phyloP scores from a whole-genome alignment of 306 rosid genomes.

The Pterocarpus macrocarpus region DNA sequence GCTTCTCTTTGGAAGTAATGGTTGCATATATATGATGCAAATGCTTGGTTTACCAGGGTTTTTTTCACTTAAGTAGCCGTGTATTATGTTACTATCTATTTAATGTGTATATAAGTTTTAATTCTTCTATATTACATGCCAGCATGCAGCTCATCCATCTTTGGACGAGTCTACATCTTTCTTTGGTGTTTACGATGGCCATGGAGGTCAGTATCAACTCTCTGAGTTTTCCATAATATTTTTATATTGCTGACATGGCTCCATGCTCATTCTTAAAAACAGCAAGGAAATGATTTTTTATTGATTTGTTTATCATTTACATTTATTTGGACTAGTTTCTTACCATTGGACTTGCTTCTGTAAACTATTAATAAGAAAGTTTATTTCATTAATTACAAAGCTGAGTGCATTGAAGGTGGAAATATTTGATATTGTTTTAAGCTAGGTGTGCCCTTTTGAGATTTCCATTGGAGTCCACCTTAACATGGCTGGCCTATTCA shows the following conservation, averaged over 20 bases:
- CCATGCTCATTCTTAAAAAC: conserved; percentile 27
- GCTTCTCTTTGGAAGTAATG: conserved; percentile 39
- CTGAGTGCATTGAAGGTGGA: neutral
- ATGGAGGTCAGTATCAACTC: conserved; percentile 76
- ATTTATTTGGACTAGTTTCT: conserved; percentile 25
- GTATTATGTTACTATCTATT: conserved; percentile 17
- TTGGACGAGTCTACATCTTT: conserved; percentile 87
- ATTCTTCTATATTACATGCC: conserved; percentile 50
- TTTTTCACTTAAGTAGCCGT: conserved; percentile 24
- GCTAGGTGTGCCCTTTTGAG: conserved; percentile 20
- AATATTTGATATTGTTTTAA: conserved; percentile 32
- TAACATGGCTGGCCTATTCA: conserved; percentile 6
- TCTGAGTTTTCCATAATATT: neutral
- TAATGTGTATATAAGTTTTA: conserved; percentile 12
- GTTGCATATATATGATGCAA: conserved; percentile 1
- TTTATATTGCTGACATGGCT: neutral
- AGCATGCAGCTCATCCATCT: conserved; percentile 91
- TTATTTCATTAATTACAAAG: conserved; percentile 25
- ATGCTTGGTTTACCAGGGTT: conserved; percentile 24
- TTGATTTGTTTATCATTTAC: conserved; percentile 9
- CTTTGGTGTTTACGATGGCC: conserved; percentile 98
- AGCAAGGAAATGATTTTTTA: neutral
- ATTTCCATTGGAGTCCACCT: conserved; percentile 23
- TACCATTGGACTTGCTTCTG: conserved; percentile 23
- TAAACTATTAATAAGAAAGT: neutral